Base-by-base conservation (phyloP, 2,329 filamentous ascomycete species). In the Colletotrichum orbiculare region DNA sequence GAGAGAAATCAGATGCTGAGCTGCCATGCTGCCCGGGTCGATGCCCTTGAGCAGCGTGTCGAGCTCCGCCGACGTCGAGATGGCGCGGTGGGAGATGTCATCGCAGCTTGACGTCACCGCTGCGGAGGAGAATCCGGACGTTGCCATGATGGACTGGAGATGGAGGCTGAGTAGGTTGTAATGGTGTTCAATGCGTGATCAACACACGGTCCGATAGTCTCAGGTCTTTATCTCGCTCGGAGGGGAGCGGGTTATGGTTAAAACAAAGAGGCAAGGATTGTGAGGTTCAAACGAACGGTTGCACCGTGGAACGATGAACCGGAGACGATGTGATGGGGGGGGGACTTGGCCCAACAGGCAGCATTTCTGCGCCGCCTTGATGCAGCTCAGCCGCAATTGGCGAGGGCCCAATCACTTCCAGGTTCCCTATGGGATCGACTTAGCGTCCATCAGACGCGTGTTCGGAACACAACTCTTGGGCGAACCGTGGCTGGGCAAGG, bases 51-150 rank as follows among this genome's bases (percentile, higher is more conserved):
- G 60, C 0, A 78, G 52, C 15, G 69, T 70, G 17, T 73, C 70
- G 11, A 78, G 67, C 67, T 78, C 76, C 35, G 70, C 69, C 0
- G 69, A 69, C 17, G 71, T 71, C 0, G 75, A 73, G 8, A 75
- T 50, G 7, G 72, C 61, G 8, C 73, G 71, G n/a, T 76, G 71
- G 5, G 74, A 70, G 48, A 78, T 73, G 43, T 70, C 69, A 11
- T 72, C 69, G 54, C 73, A 74, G 9, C 73, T 69, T 0, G 76
- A 73, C 3, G 74, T 74, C 9, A 77, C 61, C n/a, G 75, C 74
- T 5, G 73, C 69, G 46, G 74, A 71, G 10, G 76, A 77, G 70
- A 77, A 78, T 54, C 74, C 71, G 58, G 76, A 72, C 76, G 76
- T 77, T 39, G 34, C 42, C 48, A 53, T 61, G 17, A 6, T 47